Conservation (phyloP, 345 rosid genomes). For the Camelina hispida region DNA sequence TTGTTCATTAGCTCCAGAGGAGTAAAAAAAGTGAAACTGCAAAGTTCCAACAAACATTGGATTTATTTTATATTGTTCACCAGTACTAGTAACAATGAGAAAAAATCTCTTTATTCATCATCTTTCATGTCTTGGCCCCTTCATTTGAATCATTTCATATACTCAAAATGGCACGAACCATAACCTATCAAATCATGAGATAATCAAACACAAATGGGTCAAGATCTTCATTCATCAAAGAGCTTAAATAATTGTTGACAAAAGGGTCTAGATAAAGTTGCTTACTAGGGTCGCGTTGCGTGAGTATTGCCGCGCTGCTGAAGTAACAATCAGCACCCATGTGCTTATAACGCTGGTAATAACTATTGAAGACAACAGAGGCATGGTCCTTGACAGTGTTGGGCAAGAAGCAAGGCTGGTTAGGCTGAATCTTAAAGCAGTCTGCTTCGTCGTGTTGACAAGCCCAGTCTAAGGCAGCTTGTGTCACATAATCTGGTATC, state of each 20-base stretch:
- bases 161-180: no score
- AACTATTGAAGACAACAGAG: constrained; percentile 70
- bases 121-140: no score
- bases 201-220: no score
- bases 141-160: no score
- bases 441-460: constrained; percentile 59
- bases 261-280: background rate
- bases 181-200: no score
- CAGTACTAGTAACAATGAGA: no score
- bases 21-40: background rate
- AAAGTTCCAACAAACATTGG: background rate
- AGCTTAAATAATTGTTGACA: no score
- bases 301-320: constrained; percentile 54
- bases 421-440: constrained; percentile 57
- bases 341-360: constrained; percentile 57
- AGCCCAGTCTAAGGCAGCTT: constrained; percentile 68
- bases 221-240: no score
- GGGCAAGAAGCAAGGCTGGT: constrained; percentile 67
- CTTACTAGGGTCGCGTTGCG: constrained; percentile 48
- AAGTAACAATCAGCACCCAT: constrained; percentile 66
- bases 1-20: background rate
- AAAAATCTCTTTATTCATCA: no score
- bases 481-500: constrained; percentile 59
- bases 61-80: no score
- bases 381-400: constrained; percentile 68